Evolutionary conservation across 495 filamentous ascomycete species (phyloP).

Genomic region (Penicillium goetzii): DNA sequence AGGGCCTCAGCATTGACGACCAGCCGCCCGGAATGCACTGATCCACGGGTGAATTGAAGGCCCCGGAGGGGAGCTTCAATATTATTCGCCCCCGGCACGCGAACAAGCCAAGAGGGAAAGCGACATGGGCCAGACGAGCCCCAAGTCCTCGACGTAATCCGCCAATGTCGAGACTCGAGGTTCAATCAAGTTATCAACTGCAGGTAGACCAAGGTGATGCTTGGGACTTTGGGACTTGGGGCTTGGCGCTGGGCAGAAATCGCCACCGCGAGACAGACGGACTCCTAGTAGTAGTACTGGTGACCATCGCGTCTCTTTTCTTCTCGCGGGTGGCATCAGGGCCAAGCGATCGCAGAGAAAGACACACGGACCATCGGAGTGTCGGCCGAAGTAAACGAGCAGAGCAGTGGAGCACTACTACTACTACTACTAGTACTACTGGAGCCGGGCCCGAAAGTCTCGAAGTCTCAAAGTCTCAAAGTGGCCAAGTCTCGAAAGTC

Average conservation of each 20-base stretch:
- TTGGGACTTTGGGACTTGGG: not conserved
- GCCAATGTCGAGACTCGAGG: not conserved
- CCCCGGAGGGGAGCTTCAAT: not conserved
- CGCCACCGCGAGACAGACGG: not conserved
- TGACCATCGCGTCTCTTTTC: not conserved
- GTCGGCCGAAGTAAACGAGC: conserved; percentile 17
- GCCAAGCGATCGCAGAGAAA: conserved; percentile 1
- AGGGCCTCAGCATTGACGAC: not conserved
- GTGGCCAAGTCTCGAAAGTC: not conserved
- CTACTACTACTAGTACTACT: too few species aligned
- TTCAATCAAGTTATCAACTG: not conserved
- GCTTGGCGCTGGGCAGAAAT: conserved; percentile 1
- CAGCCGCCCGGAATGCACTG: conserved; percentile 6
- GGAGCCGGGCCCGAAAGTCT: not conserved
- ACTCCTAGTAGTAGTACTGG: too few species aligned
- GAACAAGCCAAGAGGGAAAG: not conserved
- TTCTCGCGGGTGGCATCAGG: not conserved
- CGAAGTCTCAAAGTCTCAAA: not conserved
- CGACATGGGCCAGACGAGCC: not conserved
- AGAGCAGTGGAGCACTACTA: not conserved
- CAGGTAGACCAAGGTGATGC: not conserved
- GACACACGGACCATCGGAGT: conserved; percentile 17
- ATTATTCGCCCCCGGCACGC: not conserved
- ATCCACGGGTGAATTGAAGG: not conserved
- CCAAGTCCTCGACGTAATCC: conserved; percentile 16